Evolutionary conservation across 352 stramenopile genomes (phyloP), one percentile per base, ranked within the genome.

Genomic region (Aphanomyces astaci): DNA sequence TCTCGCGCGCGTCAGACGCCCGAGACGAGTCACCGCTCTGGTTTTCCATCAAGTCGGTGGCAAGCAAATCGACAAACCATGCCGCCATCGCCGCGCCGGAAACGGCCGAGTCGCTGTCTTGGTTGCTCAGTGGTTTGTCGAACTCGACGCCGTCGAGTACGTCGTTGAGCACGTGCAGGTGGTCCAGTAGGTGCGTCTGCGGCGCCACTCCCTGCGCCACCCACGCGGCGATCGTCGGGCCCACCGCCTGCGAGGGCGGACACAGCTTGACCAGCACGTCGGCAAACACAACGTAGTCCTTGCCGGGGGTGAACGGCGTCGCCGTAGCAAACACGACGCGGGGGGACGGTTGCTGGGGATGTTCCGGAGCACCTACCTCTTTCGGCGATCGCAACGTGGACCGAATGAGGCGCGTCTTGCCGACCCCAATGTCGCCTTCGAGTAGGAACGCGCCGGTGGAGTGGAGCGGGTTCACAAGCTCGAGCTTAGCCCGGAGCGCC

Each of bases 381-480:
- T 7, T 15, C 15, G 7, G 36, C 22, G 17, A 73, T 72, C 31
- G 77, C 73, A 30, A 92, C 9, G 84, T 78, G 3, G 78, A 82
- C 48, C 83, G 77, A 49, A 93, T 73, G n/a, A 95, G 53, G 43
- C 90, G 76, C 0, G 82, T 93, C 72, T 95, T 95, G 27, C 86
- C 86, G 24, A 93, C 77, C 10, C 86, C 86, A 70, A 92, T 92
- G 36, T 93, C 86, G 24, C 86, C 86, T 56, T 95, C 84, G 1
- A 95, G 71, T 10, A 95, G 65, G 30, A 95, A 88, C 4, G 83
- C 83, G 1, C 86, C 86, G 1, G 82, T 78, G 0, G 81, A 80
- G 19, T 77, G 71, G 40, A 90, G 84, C n/a, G 71, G 70, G 49
- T 89, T 92, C 0, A 94, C 66, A 25, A 76, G 74, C 2, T 79